Evolutionary conservation across 2,329 filamentous ascomycete genomes (phyloP).

Genomic region (Colletotrichum lupini): DNA sequence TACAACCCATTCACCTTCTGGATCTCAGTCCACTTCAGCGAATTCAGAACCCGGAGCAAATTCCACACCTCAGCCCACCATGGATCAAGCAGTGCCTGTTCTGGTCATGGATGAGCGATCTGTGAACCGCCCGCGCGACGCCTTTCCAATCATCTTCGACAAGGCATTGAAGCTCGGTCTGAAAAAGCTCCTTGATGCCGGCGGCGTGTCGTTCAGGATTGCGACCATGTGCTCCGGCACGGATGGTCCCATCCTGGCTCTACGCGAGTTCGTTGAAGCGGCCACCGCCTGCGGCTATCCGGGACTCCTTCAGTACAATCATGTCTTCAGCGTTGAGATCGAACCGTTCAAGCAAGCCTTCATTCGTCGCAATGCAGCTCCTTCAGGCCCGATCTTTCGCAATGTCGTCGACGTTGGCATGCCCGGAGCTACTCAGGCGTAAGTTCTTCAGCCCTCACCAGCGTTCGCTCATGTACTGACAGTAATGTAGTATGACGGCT

Average conservation of each 20-base stretch:
- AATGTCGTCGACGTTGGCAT: conserved; percentile 67
- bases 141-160: conserved; percentile 21
- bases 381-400: conserved; percentile 61
- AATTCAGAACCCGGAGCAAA: background rate
- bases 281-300: conserved; percentile 43
- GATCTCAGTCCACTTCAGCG: background rate
- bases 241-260: conserved; percentile 76
- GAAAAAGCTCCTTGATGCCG: conserved; percentile 39
- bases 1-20: background rate
- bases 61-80: background rate
- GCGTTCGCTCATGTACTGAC: conserved; percentile 28
- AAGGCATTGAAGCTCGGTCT: conserved; percentile 36
- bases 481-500: conserved; percentile 67
- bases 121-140: conserved; percentile 23
- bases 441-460: conserved; percentile 43
- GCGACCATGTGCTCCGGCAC: conserved; percentile 85
- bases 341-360: conserved; percentile 73
- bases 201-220: conserved; percentile 52
- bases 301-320: conserved; percentile 56
- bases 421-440: conserved; percentile 52
- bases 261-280: conserved; percentile 66
- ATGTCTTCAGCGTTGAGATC: conserved; percentile 73
- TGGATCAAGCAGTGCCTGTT: background rate
- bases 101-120: conserved; percentile 12
- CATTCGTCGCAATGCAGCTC: conserved; percentile 69